Base-by-base conservation (phyloP, 768 basidiomycete species). In the Tylopilus cervinicoccineus region DNA sequence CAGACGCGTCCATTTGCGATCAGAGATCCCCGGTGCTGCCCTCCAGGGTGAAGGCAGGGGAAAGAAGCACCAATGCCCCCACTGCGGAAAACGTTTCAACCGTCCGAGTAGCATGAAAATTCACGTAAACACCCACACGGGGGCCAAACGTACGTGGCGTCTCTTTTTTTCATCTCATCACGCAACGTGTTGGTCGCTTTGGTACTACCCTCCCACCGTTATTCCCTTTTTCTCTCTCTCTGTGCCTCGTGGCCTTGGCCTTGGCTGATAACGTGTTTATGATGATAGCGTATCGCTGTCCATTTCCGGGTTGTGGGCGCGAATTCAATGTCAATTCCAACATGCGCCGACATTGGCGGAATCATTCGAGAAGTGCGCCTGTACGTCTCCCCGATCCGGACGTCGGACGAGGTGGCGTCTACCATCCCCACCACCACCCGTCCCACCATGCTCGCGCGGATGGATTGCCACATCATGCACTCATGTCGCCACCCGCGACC, bases 291-390 rank as follows among this genome's bases (percentile, higher is more conserved):
- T 88, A 85, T 68, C 73, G 77, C 34, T 90, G 88, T 56, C 84
- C 85, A 5, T 85, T 73, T 73, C 84, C 82, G 6, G 77, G 80
- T 36, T 89, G 87, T 61, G 83, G 83, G 32, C 76, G 85, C 28
- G 79, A 84, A 50, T 90, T 90, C 68, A 89, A 88, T 54, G 88
- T 88, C 39, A 87, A 88, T 61, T 87, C 85, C 0, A 91, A 90
- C 63, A 90, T 89, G 88, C 77, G 88, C 26, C 73, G 88, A 6
- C 88, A 90, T 58, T 83, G 81, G 61, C 74, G 86, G 38, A 88
- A 86, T 62, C 86, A 89, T 52, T 68, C 65, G 0, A 29, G 63
- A 43, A 66, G 57, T 41, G 56, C 55, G 0, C 51, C 66, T 20
- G 42, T 55, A 9, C 61, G 53, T 43, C 37, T 65, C 0, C 54